These are phyloP conservation scores for Collybia sp. DNA, from an alignment of 768 basidiomycete species.

Conservation along the genomic window DNA sequence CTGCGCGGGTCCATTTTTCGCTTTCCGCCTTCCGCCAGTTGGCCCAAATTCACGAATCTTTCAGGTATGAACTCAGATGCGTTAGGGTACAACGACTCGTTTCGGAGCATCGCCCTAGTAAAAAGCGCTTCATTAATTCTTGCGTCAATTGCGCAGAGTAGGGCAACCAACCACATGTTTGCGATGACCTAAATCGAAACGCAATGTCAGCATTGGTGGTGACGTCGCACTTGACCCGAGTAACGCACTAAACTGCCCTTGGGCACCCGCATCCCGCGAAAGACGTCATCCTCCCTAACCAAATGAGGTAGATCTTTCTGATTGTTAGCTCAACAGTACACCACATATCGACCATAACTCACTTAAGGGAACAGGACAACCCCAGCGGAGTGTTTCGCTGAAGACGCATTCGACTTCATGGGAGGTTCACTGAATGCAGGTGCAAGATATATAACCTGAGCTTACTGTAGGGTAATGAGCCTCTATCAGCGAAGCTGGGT, in stretches of 20 bases:
- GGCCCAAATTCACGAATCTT: conserved; percentile 25
- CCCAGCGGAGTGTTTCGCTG: conserved; percentile 16
- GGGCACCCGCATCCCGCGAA: conserved; percentile 33
- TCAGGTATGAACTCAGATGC: conserved; percentile 37
- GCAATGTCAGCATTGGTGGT: conserved; percentile 17
- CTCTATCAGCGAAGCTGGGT: conserved; percentile 26
- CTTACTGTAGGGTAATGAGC: conserved; percentile 29
- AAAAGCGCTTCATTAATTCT: not conserved
- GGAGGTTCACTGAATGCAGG: no score
- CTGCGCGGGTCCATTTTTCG: not conserved
- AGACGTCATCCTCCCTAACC: conserved; percentile 29
- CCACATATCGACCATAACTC: no score
- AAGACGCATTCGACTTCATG: conserved; percentile 22
- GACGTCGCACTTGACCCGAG: conserved; percentile 29
- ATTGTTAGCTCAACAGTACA: no score
- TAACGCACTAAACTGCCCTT: conserved; percentile 26
- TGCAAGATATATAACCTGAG: no score
- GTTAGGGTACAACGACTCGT: conserved; percentile 30
- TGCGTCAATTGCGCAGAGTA: no score
- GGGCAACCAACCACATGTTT: conserved; percentile 4
- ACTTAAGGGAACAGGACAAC: no score
- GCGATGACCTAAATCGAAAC: not conserved
- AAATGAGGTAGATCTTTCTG: conserved; percentile 14
- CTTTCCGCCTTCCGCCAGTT: conserved; percentile 7
- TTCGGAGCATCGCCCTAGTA: conserved; percentile 32